Evolutionary conservation across 2,329 filamentous ascomycete genomes (phyloP).

Genomic region (Sporothrix phasma): DNA sequence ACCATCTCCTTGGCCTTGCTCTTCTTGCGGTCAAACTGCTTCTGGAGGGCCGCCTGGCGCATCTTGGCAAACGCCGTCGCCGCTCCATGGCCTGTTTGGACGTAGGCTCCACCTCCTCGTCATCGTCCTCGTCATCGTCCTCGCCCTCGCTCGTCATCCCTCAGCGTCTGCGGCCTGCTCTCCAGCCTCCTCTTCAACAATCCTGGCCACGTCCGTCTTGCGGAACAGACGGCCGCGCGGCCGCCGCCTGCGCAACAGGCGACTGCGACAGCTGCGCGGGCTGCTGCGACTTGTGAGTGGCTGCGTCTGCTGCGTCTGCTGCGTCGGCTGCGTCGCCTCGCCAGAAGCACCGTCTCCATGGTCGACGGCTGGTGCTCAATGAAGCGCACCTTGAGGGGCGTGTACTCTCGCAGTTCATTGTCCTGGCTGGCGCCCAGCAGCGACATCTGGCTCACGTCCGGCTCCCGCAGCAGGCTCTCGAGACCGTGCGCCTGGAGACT

Average conservation of each 20-base stretch:
- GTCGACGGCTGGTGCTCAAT: slow-evolving; percentile 56
- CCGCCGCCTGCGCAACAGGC: slow-evolving; percentile 36
- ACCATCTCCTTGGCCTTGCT: slow-evolving; percentile 81
- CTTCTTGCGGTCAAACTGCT: slow-evolving; percentile 68
- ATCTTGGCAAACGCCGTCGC: slow-evolving; percentile 30
- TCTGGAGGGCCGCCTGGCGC: slow-evolving; percentile 24
- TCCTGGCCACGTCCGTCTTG: slow-evolving; percentile 30
- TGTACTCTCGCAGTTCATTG: slow-evolving; percentile 61
- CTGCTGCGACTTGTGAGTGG: slow-evolving; percentile 23
- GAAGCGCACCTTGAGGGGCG: slow-evolving; percentile 61
- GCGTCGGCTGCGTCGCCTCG: slow-evolving; percentile 9
- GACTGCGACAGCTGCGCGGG: background rate
- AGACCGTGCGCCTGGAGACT: slow-evolving; percentile 51
- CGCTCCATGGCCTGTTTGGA: slow-evolving; percentile 19
- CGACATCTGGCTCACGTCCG: slow-evolving; percentile 50
- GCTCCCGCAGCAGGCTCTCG: slow-evolving; percentile 43
- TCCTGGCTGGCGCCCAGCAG: slow-evolving; percentile 75
- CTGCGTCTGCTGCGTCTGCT: background rate
- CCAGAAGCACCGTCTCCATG: slow-evolving; percentile 55
- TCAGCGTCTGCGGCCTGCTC: slow-evolving; percentile 21
- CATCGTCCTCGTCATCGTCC: slow-evolving; percentile 23
- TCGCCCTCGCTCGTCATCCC: slow-evolving; percentile 29
- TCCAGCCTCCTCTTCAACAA: slow-evolving; percentile 29
- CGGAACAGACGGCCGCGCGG: slow-evolving; percentile 47
- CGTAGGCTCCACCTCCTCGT: background rate